phyloP scores from a whole-genome alignment of 805 yeast genomes.

The Lipomyces spencermartinsiae region DNA sequence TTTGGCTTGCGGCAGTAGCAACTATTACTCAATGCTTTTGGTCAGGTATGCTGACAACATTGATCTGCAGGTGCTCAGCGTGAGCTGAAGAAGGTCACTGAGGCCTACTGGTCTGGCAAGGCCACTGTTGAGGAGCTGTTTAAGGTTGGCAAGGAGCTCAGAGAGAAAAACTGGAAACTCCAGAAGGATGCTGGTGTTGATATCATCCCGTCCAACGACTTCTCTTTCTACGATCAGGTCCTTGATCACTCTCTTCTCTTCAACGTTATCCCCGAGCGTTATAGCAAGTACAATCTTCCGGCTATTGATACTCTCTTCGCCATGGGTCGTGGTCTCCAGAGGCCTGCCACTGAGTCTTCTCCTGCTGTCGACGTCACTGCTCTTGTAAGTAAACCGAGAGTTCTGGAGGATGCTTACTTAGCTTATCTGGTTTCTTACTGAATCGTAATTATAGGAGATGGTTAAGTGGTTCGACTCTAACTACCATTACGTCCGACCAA shows the following conservation, averaged over 20 bases:
- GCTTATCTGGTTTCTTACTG: background rate
- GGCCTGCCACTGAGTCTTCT: slow-evolving; percentile 84
- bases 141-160: slow-evolving; percentile 92
- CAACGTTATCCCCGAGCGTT: slow-evolving; percentile 96
- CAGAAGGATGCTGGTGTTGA: slow-evolving; percentile 98
- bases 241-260: slow-evolving; percentile 89
- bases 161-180: slow-evolving; percentile 96
- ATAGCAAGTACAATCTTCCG: slow-evolving; percentile 87
- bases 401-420: background rate
- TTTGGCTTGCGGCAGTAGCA: background rate
- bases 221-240: slow-evolving; percentile 97
- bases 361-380: slow-evolving; percentile 98
- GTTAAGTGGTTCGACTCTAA: slow-evolving; percentile 99
- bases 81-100: slow-evolving; percentile 98
- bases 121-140: slow-evolving; percentile 83
- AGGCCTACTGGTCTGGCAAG: slow-evolving; percentile 98
- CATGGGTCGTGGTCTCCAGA: slow-evolving; percentile 99
- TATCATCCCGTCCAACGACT: slow-evolving; percentile 95
- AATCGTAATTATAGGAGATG: slow-evolving; percentile 65
- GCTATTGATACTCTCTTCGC: slow-evolving; percentile 94
- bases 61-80: slow-evolving; percentile 82
- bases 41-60: background rate
- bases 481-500: slow-evolving; percentile 99
- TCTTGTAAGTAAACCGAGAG: slow-evolving; percentile 52
- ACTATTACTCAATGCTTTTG: background rate